These are phyloP conservation scores for Oryza glaberrima DNA, from an alignment of 176 grass and related monocot genomes.

Conservation along the genomic window DNA sequence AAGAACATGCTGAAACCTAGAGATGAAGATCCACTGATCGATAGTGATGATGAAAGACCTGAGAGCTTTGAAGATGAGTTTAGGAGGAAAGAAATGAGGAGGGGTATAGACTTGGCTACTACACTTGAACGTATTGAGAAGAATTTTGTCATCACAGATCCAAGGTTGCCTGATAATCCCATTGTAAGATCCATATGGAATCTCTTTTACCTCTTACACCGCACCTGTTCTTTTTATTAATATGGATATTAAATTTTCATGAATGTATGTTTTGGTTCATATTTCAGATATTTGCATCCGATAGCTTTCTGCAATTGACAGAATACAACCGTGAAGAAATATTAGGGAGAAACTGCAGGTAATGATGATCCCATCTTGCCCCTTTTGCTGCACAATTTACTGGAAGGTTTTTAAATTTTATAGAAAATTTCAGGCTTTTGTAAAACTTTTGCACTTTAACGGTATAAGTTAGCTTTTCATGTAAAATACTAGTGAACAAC, in stretches of 20 bases:
- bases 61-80: constrained; percentile 80
- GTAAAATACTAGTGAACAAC: constrained; percentile 1
- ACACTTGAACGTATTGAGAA: constrained; percentile 97
- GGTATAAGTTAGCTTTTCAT: background rate
- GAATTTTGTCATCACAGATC: constrained; percentile 82
- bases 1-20: constrained; percentile 62
- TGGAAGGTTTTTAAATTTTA: background rate
- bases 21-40: constrained; percentile 62
- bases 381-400: constrained; percentile 9
- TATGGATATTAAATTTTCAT: background rate
- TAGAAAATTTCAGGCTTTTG: constrained; percentile 3
- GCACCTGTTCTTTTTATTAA: background rate
- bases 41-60: constrained; percentile 82
- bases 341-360: constrained; percentile 93
- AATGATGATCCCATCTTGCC: constrained; percentile 11
- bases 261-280: background rate
- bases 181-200: constrained; percentile 57
- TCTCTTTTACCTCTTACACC: background rate
- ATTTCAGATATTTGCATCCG: constrained; percentile 86
- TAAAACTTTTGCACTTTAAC: background rate
- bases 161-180: constrained; percentile 76
- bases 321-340: constrained; percentile 90
- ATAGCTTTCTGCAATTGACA: constrained; percentile 82
- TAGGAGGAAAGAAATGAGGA: constrained; percentile 95
- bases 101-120: constrained; percentile 94